Base-by-base conservation (phyloP, 108 stramenopile genomes). In the Cyclotella baltica region DNA sequence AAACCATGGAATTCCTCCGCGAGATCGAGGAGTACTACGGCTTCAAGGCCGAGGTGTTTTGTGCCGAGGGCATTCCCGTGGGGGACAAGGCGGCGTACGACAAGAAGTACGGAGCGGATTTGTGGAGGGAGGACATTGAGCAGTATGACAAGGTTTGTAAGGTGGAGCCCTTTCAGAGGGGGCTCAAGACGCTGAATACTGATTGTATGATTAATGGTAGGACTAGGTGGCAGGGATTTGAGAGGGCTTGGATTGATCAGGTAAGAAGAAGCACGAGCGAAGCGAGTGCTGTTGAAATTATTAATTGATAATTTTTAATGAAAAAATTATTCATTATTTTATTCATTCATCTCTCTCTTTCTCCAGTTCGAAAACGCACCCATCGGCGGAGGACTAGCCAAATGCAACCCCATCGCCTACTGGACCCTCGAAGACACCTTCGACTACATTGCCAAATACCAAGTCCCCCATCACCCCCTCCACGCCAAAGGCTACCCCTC, bases 181-280 rank as follows among this genome's bases (percentile, higher is more conserved):
- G 97, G 25, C 89, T 98, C 48, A 96, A 97, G 89, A 97, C 97
- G 23, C 77, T 90, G 25, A 87, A 96, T 29, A 97, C 96, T 38
- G 89, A 97, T 87, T 95, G 93, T 73, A 97, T 97, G 98, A 97
- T 98, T 89, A 98, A 98, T 78, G 98, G 98, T 43, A 94, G 98
- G 61, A 95, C 97, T 31, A 77, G 98, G 67, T 97, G 97, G 96
- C 98, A 98, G 86, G 98, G 98, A 79, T 91, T 92, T 73, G 98
- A 98, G 86, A 93, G 98, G 71, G 98, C 96, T 20, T 96, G 92
- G 92, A 96, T 96, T 75, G 91, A 63, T 38, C 62, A 63, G 62
- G 62, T 63, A 2, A 37, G 62, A n/a, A n/a, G n/a, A n/a, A n/a
- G n/a, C n/a, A n/a, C n/a, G n/a, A n/a, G n/a, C n/a, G n/a, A n/a